Evolutionary conservation across 805 yeast genomes (phyloP).

Genomic region (Starmerella khaoyaiensis): DNA sequence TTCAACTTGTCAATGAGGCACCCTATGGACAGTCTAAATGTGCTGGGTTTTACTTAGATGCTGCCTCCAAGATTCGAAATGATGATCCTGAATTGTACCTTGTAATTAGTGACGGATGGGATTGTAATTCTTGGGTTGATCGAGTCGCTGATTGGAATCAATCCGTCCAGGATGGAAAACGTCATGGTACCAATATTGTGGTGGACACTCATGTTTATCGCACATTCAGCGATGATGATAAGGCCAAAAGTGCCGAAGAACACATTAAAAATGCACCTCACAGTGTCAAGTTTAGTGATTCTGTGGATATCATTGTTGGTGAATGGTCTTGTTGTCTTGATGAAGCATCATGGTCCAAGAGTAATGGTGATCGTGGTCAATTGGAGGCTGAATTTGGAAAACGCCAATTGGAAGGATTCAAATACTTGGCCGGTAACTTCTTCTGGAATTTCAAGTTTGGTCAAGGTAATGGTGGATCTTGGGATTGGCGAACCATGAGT

Average conservation of each 20-base stretch:
- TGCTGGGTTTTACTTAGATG: constrained; percentile 47
- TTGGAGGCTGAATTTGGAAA: constrained; percentile 52
- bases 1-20: constrained; percentile 80
- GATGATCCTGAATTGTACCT: constrained; percentile 49
- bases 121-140: constrained; percentile 63
- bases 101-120: constrained; percentile 88
- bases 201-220: constrained; percentile 80
- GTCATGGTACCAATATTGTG: constrained; percentile 44
- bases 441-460: constrained; percentile 89
- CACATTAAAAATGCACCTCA: constrained; percentile 34
- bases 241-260: constrained; percentile 47
- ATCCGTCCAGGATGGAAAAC: constrained; percentile 13
- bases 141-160: constrained; percentile 41
- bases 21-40: constrained; percentile 44
- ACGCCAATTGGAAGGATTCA: constrained; percentile 38
- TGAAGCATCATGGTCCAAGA: constrained; percentile 55
- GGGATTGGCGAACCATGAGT: constrained; percentile 76
- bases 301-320: constrained; percentile 66
- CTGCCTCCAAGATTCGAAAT: constrained; percentile 44
- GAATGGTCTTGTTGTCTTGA: constrained; percentile 85
- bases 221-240: constrained; percentile 69
- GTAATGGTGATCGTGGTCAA: constrained; percentile 37
- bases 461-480: constrained; percentile 88
- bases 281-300: constrained; percentile 14
- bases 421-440: constrained; percentile 49